Percentiles rank a stretch among this genome's conserved stretches.
Conservation (phyloP, 805 yeast genomes). For the Ogataea trehaloabstinens region DNA sequence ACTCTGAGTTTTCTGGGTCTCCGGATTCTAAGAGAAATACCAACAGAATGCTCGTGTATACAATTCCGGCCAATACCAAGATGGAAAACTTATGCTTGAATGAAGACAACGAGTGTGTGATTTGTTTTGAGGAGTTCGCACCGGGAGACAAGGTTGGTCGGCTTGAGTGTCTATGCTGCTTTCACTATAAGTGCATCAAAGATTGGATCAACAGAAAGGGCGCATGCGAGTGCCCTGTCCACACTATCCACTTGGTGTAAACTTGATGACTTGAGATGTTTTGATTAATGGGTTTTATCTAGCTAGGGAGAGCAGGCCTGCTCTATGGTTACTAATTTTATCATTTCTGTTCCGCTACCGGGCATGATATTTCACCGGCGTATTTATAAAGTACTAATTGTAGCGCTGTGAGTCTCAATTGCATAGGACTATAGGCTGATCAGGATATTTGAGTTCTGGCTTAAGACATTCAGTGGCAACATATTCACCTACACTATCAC, state of each 20-base stretch:
- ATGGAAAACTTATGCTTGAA: conserved; percentile 18
- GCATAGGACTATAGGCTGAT: background rate
- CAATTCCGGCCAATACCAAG: conserved; percentile 42
- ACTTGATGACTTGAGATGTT: no score
- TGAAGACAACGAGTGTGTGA: conserved; percentile 78
- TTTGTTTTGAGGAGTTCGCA: conserved; percentile 83
- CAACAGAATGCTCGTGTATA: conserved; percentile 86
- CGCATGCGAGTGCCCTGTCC: conserved; percentile 84
- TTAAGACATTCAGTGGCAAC: background rate
- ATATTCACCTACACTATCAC: background rate
- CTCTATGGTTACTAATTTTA: no score
- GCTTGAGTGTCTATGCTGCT: conserved; percentile 89
- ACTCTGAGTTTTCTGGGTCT: conserved; percentile 62
- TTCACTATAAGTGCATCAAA: conserved; percentile 87
- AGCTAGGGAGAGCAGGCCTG: no score
- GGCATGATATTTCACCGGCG: no score
- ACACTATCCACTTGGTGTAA: conserved; percentile 43
- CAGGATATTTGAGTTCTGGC: conserved; percentile 1
- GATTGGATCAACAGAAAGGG: conserved; percentile 90
- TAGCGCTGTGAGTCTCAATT: no score
- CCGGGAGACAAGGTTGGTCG: conserved; percentile 91
- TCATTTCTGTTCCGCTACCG: no score
- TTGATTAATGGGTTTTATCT: conserved; percentile 3
- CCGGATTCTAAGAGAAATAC: conserved; percentile 53
- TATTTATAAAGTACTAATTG: no score